Evolutionary conservation across 768 basidiomycete genomes (phyloP).

Genomic region (Lactifluus subvellereus): DNA sequence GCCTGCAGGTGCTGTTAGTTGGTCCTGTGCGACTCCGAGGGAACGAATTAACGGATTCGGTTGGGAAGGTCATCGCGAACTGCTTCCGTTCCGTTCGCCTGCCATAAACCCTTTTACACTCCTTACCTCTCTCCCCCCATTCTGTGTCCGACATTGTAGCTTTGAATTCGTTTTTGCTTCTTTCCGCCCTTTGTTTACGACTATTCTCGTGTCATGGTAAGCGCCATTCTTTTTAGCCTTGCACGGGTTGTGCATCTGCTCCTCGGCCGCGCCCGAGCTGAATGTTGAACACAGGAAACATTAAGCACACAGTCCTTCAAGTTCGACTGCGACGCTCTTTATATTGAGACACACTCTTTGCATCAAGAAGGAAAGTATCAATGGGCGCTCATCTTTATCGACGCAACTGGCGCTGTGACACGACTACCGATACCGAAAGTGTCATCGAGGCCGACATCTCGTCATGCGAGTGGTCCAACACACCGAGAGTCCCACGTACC

Average conservation of each 20-base stretch:
- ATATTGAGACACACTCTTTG: slow-evolving; percentile 24
- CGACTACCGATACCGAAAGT: slow-evolving; percentile 16
- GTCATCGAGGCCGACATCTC: slow-evolving; percentile 18
- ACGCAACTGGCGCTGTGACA: slow-evolving; percentile 9
- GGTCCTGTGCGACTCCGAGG: slow-evolving; percentile 5
- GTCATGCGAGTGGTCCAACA: slow-evolving; percentile 2
- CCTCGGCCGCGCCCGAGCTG: neutral
- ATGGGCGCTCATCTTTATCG: slow-evolving; percentile 21
- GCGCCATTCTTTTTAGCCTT: neutral
- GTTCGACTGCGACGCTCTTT: slow-evolving; percentile 23
- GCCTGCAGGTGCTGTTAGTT: slow-evolving; percentile 1
- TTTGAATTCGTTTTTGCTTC: neutral
- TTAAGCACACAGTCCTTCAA: slow-evolving; percentile 20
- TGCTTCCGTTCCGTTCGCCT: neutral
- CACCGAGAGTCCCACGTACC: slow-evolving; percentile 14
- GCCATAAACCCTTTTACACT: neutral
- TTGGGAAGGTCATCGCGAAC: neutral
- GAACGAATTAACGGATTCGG: slow-evolving; percentile 11
- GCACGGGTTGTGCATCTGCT: neutral
- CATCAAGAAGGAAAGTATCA: slow-evolving; percentile 22
- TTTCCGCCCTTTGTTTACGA: neutral
- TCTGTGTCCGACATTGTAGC: neutral
- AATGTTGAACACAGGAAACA: slow-evolving; percentile 3
- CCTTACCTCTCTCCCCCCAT: neutral
- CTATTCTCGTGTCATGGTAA: slow-evolving; percentile 12